phyloP scores from a whole-genome alignment of 768 basidiomycete species.

The Hygrocybe coccinea region DNA sequence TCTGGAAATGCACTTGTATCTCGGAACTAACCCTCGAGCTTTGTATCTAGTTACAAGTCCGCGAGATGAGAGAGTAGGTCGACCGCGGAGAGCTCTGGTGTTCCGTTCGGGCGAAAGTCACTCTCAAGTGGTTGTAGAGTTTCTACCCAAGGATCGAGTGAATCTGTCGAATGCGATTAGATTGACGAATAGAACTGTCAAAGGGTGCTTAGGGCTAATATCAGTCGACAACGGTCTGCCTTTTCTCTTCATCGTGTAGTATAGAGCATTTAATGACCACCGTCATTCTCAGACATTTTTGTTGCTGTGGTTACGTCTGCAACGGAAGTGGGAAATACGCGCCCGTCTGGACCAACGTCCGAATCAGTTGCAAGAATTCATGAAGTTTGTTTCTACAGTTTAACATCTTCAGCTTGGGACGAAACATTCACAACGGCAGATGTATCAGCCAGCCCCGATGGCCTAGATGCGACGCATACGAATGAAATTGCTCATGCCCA shows the following conservation, averaged over 20 bases:
- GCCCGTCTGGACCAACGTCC: slow-evolving; percentile 51
- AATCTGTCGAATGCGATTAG: slow-evolving; percentile 60
- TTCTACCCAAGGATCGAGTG: slow-evolving; percentile 67
- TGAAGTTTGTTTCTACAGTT: slow-evolving; percentile 83
- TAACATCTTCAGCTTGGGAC: slow-evolving; percentile 84
- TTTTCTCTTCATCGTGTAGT: background rate
- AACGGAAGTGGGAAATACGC: slow-evolving; percentile 67
- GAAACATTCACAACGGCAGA: slow-evolving; percentile 54
- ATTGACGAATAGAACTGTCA: slow-evolving; percentile 65
- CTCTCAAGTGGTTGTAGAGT: slow-evolving; percentile 81
- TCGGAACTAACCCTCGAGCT: slow-evolving; percentile 61
- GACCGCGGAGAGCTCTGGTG: slow-evolving; percentile 59
- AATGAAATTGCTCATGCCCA: slow-evolving; percentile 45
- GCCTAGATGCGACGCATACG: slow-evolving; percentile 34
- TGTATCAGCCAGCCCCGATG: slow-evolving; percentile 52
- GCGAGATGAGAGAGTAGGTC: slow-evolving; percentile 58
- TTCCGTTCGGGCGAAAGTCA: slow-evolving; percentile 58
- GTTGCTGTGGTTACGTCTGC: slow-evolving; percentile 76
- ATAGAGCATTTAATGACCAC: slow-evolving; percentile 4
- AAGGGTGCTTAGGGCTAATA: slow-evolving; percentile 82
- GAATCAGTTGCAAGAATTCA: slow-evolving; percentile 80
- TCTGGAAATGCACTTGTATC: slow-evolving; percentile 64
- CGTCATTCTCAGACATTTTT: slow-evolving; percentile 63
- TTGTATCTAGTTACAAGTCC: slow-evolving; percentile 69
- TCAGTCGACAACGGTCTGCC: slow-evolving; percentile 62